Percentiles rank a stretch among this genome's conserved stretches.
Evolutionary conservation across 352 stramenopile genomes (phyloP).

Genomic region (Phytophthora aleatoria): DNA sequence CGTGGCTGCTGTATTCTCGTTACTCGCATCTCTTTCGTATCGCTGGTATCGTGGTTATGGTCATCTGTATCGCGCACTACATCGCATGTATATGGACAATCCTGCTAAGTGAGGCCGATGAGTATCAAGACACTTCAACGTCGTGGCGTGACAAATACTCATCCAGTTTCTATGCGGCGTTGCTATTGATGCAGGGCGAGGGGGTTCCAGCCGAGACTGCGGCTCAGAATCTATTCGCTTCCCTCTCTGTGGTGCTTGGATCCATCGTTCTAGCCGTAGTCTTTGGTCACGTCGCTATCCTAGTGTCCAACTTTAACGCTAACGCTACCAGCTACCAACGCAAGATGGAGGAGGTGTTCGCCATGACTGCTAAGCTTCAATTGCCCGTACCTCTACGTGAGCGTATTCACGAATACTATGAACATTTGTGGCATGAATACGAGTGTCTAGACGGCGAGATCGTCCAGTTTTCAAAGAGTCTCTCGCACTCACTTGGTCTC

Average conservation of each 20-base stretch:
- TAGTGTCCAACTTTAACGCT: constrained; percentile 65
- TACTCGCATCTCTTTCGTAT: constrained; percentile 51
- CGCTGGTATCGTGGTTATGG: constrained; percentile 35
- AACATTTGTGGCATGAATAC: constrained; percentile 69
- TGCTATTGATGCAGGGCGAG: constrained; percentile 64
- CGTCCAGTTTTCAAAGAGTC: constrained; percentile 50
- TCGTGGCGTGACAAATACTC: constrained; percentile 33
- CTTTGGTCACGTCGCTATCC: constrained; percentile 65
- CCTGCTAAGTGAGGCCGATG: constrained; percentile 5
- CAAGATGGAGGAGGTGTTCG: constrained; percentile 70
- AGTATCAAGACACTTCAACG: not conserved
- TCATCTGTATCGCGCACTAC: constrained; percentile 54
- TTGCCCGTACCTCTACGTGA: constrained; percentile 55
- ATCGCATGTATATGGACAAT: constrained; percentile 55
- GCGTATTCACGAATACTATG: constrained; percentile 69
- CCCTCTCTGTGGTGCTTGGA: constrained; percentile 48
- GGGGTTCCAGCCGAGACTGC: constrained; percentile 34
- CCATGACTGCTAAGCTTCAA: constrained; percentile 57
- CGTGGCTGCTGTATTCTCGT: constrained; percentile 47
- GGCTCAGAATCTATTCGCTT: constrained; percentile 47
- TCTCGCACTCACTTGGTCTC: constrained; percentile 58
- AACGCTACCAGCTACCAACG: constrained; percentile 59
- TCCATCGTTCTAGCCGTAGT: constrained; percentile 63
- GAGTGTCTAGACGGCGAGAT: constrained; percentile 65
- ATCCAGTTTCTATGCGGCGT: constrained; percentile 45